Percentiles rank a stretch among this genome's conserved stretches.
phyloP scores from a whole-genome alignment of 2,329 filamentous ascomycete species.

The Aspergillus thermomutatus region DNA sequence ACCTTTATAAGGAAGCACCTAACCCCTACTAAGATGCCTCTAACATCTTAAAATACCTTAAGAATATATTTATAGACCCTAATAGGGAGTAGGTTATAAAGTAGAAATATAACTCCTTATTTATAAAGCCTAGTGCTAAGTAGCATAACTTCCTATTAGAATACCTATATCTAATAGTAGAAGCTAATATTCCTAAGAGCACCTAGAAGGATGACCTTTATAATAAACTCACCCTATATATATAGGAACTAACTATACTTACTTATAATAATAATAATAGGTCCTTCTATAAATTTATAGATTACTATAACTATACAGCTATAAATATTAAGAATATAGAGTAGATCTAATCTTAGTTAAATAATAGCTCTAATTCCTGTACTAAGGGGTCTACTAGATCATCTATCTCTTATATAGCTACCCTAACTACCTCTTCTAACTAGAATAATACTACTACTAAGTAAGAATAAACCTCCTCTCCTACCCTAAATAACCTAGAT shows the following conservation, averaged over 20 bases:
- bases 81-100: not conserved
- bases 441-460: too few relatives aligned
- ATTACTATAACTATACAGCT: not conserved
- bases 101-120: not conserved
- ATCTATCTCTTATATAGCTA: too few relatives aligned
- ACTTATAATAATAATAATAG: not conserved
- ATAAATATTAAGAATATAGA: not conserved
- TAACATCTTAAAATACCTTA: not conserved
- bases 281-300: not conserved
- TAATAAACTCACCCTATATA: not conserved
- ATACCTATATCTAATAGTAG: slow-evolving; percentile 1
- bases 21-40: too few relatives aligned
- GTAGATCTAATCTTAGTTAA: too few relatives aligned
- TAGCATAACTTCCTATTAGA: slow-evolving; percentile 6
- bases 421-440: too few relatives aligned
- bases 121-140: not conserved
- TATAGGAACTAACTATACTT: not conserved
- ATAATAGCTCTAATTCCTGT: too few relatives aligned
- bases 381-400: too few relatives aligned
- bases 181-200: not conserved
- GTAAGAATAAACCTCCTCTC: too few relatives aligned
- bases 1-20: not conserved
- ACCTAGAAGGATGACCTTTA: slow-evolving; percentile 1
- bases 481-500: too few relatives aligned
- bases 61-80: not conserved